Conservation (phyloP, 2,329 filamentous ascomycete genomes). For the Periglandula ipomoeae region DNA sequence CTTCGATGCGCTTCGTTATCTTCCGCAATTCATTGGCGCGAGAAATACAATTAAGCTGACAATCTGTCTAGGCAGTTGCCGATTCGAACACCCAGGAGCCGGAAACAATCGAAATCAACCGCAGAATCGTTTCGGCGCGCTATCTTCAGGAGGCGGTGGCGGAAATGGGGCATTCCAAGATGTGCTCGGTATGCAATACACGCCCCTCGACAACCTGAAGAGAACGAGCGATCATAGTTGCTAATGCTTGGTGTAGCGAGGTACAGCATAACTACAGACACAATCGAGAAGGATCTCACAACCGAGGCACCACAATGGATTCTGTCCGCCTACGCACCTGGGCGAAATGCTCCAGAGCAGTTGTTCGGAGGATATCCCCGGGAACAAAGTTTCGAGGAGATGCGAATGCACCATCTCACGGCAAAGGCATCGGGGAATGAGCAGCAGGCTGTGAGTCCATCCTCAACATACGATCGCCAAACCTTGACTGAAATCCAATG, state of each 20-base stretch:
- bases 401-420: slow-evolving; percentile 63
- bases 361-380: slow-evolving; percentile 70
- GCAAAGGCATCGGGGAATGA: slow-evolving; percentile 52
- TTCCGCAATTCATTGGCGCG: too few species aligned
- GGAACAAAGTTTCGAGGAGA: slow-evolving; percentile 84
- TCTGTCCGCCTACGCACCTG: slow-evolving; percentile 77
- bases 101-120: slow-evolving; percentile 23
- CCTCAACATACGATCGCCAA: not conserved
- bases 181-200: slow-evolving; percentile 14
- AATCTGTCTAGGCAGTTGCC: slow-evolving; percentile 36
- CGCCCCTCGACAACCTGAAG: not conserved
- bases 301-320: slow-evolving; percentile 74
- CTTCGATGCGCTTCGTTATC: not conserved
- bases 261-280: slow-evolving; percentile 47
- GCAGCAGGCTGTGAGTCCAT: slow-evolving; percentile 37
- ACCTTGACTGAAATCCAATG: not conserved
- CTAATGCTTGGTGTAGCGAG: slow-evolving; percentile 16
- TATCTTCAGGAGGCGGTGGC: slow-evolving; percentile 21
- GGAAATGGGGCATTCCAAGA: slow-evolving; percentile 16
- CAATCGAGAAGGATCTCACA: slow-evolving; percentile 58
- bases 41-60: not conserved
- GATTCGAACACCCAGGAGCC: slow-evolving; percentile 43
- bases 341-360: slow-evolving; percentile 66
- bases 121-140: slow-evolving; percentile 49
- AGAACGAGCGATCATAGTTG: not conserved